Evolutionary conservation across 176 grass and related monocot species (phyloP).

Genomic region (Musa schizocarpa): DNA sequence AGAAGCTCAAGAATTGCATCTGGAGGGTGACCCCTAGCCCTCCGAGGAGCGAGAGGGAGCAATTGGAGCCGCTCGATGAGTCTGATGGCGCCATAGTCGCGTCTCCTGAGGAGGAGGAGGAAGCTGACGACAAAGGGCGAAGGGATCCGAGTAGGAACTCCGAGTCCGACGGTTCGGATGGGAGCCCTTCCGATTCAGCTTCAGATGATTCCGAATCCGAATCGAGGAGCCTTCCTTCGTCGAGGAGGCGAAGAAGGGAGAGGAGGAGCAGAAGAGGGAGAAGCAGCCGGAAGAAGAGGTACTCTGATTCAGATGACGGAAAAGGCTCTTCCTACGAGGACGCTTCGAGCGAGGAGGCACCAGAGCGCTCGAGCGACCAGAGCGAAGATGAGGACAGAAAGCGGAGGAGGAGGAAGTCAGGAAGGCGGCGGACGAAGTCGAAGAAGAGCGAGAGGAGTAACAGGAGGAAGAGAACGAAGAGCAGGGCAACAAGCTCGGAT

Average conservation of each 20-base stretch:
- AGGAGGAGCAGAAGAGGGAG: constrained; percentile 38
- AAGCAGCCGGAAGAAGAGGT: constrained; percentile 34
- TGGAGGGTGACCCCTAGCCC: constrained; percentile 65
- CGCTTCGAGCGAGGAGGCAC: constrained; percentile 30
- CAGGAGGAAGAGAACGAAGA: constrained; percentile 32
- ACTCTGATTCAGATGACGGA: constrained; percentile 25
- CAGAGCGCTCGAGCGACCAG: constrained; percentile 33
- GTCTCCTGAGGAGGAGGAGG: constrained; percentile 19
- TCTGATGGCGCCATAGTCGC: background rate
- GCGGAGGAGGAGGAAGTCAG: constrained; percentile 38
- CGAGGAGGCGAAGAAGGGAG: constrained; percentile 26
- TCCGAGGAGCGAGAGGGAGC: constrained; percentile 34
- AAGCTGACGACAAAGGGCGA: constrained; percentile 12
- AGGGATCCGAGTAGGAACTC: background rate
- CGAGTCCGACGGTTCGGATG: background rate
- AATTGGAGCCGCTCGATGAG: constrained; percentile 23
- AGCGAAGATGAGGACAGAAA: constrained; percentile 35
- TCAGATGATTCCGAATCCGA: constrained; percentile 1
- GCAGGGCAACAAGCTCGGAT: constrained; percentile 28
- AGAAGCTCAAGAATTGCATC: constrained; percentile 59
- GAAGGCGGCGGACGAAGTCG: background rate
- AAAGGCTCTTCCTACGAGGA: constrained; percentile 23
- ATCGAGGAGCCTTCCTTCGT: constrained; percentile 3
- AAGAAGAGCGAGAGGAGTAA: constrained; percentile 21
- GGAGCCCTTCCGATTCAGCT: background rate